A percentile compares a stretch with the other conserved stretches of the same genome.
Evolutionary conservation across 148 eudicot species (phyloP).

Genomic region (Oxyria digyna): DNA sequence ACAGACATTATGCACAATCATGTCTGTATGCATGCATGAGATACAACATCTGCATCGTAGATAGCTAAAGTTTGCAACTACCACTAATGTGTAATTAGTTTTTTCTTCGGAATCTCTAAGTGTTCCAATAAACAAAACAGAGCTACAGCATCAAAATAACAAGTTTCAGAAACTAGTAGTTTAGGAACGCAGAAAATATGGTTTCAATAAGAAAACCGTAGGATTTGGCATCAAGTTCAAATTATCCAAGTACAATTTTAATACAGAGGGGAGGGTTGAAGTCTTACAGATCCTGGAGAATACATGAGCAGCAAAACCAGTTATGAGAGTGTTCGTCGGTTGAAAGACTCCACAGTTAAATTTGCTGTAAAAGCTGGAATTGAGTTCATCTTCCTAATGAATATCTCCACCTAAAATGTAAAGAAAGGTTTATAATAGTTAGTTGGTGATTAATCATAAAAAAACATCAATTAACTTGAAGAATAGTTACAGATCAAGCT

Average conservation of each 20-base stretch:
- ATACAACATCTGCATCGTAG: too few species aligned
- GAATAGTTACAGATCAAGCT: background rate
- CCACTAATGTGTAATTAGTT: background rate
- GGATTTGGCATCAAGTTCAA: background rate
- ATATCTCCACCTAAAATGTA: constrained; percentile 58
- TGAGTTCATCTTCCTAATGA: constrained; percentile 74
- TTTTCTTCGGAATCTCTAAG: background rate
- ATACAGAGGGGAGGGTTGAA: background rate
- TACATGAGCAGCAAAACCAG: background rate
- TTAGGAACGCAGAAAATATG: background rate
- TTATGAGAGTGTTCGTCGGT: constrained; percentile 82
- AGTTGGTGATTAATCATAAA: background rate
- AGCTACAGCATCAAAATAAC: background rate
- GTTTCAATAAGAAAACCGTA: background rate
- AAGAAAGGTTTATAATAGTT: background rate
- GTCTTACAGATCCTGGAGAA: background rate
- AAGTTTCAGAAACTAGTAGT: background rate
- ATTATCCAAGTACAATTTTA: background rate
- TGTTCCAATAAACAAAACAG: background rate
- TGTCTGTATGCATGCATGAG: too few species aligned
- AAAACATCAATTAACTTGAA: background rate
- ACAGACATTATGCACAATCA: too few species aligned
- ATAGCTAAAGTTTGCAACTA: too few species aligned
- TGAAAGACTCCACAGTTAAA: constrained; percentile 92
- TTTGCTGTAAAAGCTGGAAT: constrained; percentile 98